Conservation (phyloP, 768 basidiomycete species). For the Lactarius trivialis region DNA sequence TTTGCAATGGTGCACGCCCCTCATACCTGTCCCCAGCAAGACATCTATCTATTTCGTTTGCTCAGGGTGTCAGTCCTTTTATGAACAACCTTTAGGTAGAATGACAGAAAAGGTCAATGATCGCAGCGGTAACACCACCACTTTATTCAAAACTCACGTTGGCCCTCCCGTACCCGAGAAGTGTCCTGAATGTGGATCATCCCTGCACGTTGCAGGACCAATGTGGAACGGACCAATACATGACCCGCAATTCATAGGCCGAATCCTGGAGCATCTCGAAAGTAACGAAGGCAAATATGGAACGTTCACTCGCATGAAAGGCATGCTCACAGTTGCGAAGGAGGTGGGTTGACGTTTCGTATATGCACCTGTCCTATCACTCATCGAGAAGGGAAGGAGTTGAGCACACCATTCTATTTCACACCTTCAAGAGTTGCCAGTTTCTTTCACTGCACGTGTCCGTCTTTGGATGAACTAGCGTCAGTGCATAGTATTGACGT, state of each 20-base stretch:
- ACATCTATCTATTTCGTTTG: slow-evolving; percentile 84
- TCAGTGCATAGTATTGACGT: slow-evolving; percentile 35
- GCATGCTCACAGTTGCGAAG: slow-evolving; percentile 88
- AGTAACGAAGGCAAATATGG: slow-evolving; percentile 59
- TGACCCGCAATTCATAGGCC: slow-evolving; percentile 62
- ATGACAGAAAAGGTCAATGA: slow-evolving; percentile 55
- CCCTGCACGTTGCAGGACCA: slow-evolving; percentile 84
- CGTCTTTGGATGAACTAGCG: slow-evolving; percentile 69
- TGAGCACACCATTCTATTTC: slow-evolving; percentile 77
- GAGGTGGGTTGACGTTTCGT: slow-evolving; percentile 46
- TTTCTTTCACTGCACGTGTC: slow-evolving; percentile 74
- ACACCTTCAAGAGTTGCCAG: slow-evolving; percentile 75
- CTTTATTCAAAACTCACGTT: slow-evolving; percentile 61
- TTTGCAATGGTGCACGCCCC: not conserved
- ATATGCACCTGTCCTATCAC: not conserved
- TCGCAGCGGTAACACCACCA: slow-evolving; percentile 49
- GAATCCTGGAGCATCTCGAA: slow-evolving; percentile 69
- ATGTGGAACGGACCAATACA: slow-evolving; percentile 96
- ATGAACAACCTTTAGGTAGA: slow-evolving; percentile 81
- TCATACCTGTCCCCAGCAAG: slow-evolving; percentile 46
- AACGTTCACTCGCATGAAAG: slow-evolving; percentile 81
- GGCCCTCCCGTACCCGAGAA: slow-evolving; percentile 60
- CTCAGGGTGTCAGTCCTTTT: slow-evolving; percentile 70
- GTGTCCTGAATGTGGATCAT: slow-evolving; percentile 79
- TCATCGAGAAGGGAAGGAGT: slow-evolving; percentile 47